Evolutionary conservation across 208 protist genomes (phyloP).

Genomic region (Wallacemonas sp.): DNA sequence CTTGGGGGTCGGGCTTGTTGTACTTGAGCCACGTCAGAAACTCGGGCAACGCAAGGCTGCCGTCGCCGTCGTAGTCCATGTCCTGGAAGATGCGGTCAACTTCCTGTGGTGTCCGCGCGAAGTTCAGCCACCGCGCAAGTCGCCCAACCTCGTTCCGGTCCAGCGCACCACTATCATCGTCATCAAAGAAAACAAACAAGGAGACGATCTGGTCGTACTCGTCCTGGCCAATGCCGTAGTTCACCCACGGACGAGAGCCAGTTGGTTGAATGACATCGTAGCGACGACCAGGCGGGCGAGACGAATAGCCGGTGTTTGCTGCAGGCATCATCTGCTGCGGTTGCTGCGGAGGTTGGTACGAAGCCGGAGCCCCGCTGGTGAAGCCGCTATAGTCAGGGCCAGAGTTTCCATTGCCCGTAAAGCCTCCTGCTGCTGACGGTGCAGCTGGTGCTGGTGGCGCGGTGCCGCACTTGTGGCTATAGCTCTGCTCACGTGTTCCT

Average conservation of each 20-base stretch:
- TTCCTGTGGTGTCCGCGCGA: conserved; percentile 31
- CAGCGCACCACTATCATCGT: conserved; percentile 41
- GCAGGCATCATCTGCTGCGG: not conserved
- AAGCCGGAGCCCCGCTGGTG: not conserved
- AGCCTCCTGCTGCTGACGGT: not conserved
- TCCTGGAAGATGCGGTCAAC: conserved; percentile 48
- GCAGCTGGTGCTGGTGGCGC: not conserved
- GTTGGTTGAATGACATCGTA: conserved; percentile 20
- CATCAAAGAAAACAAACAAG: conserved; percentile 55
- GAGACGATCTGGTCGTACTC: conserved; percentile 65
- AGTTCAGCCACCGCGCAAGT: conserved; percentile 56
- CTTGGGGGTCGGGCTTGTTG: conserved; percentile 38
- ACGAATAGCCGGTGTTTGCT: not conserved
- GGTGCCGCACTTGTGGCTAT: conserved; percentile 10
- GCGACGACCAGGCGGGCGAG: conserved; percentile 1
- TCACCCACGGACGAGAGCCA: conserved; percentile 21
- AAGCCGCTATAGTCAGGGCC: not conserved
- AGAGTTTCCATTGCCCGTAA: not conserved
- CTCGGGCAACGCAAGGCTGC: conserved; percentile 38
- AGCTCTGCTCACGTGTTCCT: conserved; percentile 12
- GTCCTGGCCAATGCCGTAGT: conserved; percentile 41
- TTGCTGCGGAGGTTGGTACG: conserved; percentile 9
- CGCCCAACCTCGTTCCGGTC: conserved; percentile 28
- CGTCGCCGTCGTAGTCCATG: conserved; percentile 47
- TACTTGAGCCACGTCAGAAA: conserved; percentile 42